Conservation (phyloP, 2,329 filamentous ascomycete genomes). For the Botrytis medusae region DNA sequence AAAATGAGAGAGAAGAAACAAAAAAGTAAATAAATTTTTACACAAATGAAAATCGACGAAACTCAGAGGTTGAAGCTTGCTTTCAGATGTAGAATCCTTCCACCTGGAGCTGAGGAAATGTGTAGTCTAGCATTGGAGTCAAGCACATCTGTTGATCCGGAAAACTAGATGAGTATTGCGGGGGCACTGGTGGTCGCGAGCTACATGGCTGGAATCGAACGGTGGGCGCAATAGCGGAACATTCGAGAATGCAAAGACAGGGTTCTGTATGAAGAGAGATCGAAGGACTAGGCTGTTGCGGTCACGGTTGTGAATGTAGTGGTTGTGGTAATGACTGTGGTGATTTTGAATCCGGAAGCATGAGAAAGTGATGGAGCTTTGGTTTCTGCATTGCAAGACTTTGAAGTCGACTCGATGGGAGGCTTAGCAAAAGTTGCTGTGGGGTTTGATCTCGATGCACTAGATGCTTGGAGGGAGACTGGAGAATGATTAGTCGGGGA, state of each 20-base stretch:
- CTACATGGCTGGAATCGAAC: conserved; percentile 4
- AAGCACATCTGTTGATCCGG: not conserved
- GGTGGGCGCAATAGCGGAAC: not conserved
- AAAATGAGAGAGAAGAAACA: not conserved
- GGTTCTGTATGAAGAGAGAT: not conserved
- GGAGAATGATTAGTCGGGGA: not conserved
- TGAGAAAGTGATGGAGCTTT: not conserved
- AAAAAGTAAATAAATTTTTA: not conserved
- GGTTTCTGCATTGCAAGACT: not conserved
- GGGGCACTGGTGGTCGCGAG: not conserved
- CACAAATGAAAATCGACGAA: not conserved
- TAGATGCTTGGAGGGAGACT: not conserved
- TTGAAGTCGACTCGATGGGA: not conserved
- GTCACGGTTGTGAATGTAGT: not conserved
- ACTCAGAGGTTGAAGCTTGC: not conserved
- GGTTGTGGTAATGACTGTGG: conserved; percentile 1
- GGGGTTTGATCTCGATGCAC: not conserved
- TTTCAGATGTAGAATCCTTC: not conserved
- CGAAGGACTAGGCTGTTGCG: not conserved
- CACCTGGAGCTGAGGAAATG: not conserved
- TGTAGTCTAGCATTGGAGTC: not conserved
- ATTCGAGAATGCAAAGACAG: not conserved
- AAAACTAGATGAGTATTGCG: not conserved
- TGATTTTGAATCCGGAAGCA: not conserved
- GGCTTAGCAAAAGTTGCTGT: not conserved